phyloP scores from a whole-genome alignment of 257 asterid species.

The Galeopsis tetrahit region DNA sequence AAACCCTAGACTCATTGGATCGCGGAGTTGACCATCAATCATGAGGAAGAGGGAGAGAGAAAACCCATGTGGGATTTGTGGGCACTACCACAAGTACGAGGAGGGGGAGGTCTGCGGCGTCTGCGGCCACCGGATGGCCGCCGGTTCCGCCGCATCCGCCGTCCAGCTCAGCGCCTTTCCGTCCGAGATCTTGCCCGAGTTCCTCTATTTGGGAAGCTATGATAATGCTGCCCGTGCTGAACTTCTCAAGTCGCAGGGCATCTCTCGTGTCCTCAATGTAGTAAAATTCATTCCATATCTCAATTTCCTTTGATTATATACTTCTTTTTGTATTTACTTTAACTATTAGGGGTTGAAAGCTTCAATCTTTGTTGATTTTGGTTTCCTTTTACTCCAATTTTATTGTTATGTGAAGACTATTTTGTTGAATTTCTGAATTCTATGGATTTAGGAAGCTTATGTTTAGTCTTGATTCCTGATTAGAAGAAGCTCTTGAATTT shows the following conservation, averaged over 20 bases:
- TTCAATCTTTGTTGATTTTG: background rate
- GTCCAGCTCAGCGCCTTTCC: conserved; percentile 86
- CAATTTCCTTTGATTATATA: background rate
- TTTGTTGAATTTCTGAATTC: background rate
- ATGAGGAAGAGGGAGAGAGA: conserved; percentile 95
- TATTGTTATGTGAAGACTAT: background rate
- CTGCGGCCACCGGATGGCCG: conserved; percentile 89
- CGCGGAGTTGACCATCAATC: conserved; percentile 35
- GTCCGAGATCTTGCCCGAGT: conserved; percentile 94
- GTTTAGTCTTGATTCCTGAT: conserved; percentile 2
- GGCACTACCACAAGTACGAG: conserved; percentile 95
- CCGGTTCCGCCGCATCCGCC: conserved; percentile 42
- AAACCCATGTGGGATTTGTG: conserved; percentile 88
- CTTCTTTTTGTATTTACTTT: background rate
- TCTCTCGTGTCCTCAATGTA: conserved; percentile 88
- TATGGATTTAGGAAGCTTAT: conserved; percentile 1
- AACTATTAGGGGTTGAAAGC: background rate
- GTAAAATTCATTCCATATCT: conserved; percentile 39
- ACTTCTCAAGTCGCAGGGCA: conserved; percentile 92
- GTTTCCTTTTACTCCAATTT: background rate
- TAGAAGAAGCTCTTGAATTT: background rate
- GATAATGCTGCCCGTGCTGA: conserved; percentile 95
- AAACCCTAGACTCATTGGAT: conserved; percentile 34
- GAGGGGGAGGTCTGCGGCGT: conserved; percentile 89
- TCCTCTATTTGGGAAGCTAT: conserved; percentile 88